Conservation (phyloP, 768 basidiomycete genomes). For the Hericium coralloides region DNA sequence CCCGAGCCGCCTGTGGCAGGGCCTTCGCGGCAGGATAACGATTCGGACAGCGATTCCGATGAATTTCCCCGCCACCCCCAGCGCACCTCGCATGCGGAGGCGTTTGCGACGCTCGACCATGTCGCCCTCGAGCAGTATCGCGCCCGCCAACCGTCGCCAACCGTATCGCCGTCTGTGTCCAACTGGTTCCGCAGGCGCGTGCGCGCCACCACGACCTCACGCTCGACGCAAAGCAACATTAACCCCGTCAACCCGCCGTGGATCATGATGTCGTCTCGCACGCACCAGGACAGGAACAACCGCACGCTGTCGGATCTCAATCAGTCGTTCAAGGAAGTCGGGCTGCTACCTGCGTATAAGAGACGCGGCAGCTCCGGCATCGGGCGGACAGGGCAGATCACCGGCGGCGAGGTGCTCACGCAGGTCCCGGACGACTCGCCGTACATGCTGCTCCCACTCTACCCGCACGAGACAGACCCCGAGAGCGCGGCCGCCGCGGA, state of each 20-base stretch:
- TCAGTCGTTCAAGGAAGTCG: constrained; percentile 73
- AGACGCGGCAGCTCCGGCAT: constrained; percentile 14
- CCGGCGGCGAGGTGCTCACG: constrained; percentile 37
- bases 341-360: constrained; percentile 51
- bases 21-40: constrained; percentile 1
- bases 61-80: constrained; percentile 7
- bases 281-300: constrained; percentile 58
- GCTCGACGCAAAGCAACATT: constrained; percentile 17
- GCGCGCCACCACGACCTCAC: constrained; percentile 7
- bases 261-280: constrained; percentile 56
- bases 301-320: constrained; percentile 62
- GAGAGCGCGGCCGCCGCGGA: constrained; percentile 11
- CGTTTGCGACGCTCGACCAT: constrained; percentile 25
- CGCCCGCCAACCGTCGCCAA: constrained; percentile 3
- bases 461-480: constrained; percentile 66
- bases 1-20: not conserved
- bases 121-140: constrained; percentile 17
- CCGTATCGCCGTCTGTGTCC: constrained; percentile 1
- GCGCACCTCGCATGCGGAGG: constrained; percentile 27
- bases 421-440: constrained; percentile 59
- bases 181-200: constrained; percentile 8
- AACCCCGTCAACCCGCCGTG: constrained; percentile 40
- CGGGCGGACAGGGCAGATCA: constrained; percentile 12
- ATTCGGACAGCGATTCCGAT: constrained; percentile 15
- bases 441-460: constrained; percentile 82